Evolutionary conservation across 2,329 filamentous ascomycete genomes (phyloP), one percentile per base, ranked within the genome.

Genomic region (Rhinocladiella similis): DNA sequence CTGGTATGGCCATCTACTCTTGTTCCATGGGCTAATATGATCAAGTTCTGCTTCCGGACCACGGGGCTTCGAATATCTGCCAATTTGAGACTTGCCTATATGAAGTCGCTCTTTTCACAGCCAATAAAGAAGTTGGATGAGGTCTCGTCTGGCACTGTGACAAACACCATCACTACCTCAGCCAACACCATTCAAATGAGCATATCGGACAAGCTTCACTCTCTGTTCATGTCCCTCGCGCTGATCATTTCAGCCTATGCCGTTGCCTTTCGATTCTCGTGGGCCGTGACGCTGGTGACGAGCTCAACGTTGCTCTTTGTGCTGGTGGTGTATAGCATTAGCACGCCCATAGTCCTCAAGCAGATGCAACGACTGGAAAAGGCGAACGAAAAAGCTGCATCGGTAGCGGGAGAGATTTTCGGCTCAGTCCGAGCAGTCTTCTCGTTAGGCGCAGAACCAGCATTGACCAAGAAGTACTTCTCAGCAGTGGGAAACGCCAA

Each of bases 141-240:
- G 16, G 68, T 81, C 20, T 78, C 80, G 1, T 68, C 78, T 0
- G 80, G 80, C 14, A 75, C 76, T 14, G 77, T 80, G 12, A 75
- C 77, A 0, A 77, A 76, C 39, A 76, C 78, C 1, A 80, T 83
- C 61, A 83, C 80, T 0, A 75, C 75, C 0, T 77, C 77, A 0
- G 75, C 79, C 29, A 83, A 82, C 60, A 76, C 76, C 0, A 74
- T 83, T 10, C 81, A 83, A 54, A 70, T 79, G 22, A 80, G 79
- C 16, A 77, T 83, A n/a, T 82, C 80, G 0, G 80, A 83, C 60
- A 77, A 78, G 51, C 68, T 83, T 4, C 72, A 73, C 1, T 68
- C 68, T 1, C 67, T 80, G 1, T 69, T 80, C 27, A 73, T 77
- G 49, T 73, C 70, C 1, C 49, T 75, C 2, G 67, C 76, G 2